Base-by-base conservation (phyloP, 768 basidiomycete genomes). In the Boletus tylopilopsis region DNA sequence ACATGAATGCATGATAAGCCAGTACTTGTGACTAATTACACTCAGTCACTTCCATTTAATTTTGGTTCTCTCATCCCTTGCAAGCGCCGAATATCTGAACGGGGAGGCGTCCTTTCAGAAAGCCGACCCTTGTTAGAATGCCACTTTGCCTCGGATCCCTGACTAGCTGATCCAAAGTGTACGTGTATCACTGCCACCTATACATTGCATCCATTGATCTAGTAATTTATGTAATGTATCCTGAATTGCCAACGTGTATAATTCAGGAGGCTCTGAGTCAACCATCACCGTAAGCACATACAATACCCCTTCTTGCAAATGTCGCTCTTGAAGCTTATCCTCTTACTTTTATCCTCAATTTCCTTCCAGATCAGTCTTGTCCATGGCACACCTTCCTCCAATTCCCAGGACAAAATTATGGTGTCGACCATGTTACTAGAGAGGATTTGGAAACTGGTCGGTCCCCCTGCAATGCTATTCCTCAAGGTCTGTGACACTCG, bases 251-350 rank as follows among this genome's bases (percentile, higher is more conserved):
- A 13, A 13, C 12, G 13, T 30, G 29, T 30, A 30, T 30, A 30
- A 30, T 13, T 30, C 12, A 30, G 4, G 29, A 10, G 11, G 29
- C n/a, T n/a, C n/a, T n/a, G n/a, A n/a, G n/a, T n/a, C n/a, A n/a
- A n/a, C n/a, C n/a, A 29, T 11, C 10, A 29, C 29, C 29, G 29
- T 30, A 30, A 11, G 29, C 10, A 30, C 12, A 30, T 10, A 30
- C 13, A 4, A 11, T 29, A 29, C 27, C 10, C 6, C 27, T 4
- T 10, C 30, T 11, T 3, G 5, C 18, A 4, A 42, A 58, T 58
- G 57, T 49, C 57, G 0, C 0, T 55, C 12, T 7, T 47, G 35
- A 52, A 59, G 9, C 6, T 59, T 0, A 23, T 49, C 6, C 22
- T 59, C 2, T 27, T 59, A 2, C 9, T 59, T 5, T 11, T 27